phyloP scores from a whole-genome alignment of 2,329 filamentous ascomycete species.

The Colletotrichum aenigma region DNA sequence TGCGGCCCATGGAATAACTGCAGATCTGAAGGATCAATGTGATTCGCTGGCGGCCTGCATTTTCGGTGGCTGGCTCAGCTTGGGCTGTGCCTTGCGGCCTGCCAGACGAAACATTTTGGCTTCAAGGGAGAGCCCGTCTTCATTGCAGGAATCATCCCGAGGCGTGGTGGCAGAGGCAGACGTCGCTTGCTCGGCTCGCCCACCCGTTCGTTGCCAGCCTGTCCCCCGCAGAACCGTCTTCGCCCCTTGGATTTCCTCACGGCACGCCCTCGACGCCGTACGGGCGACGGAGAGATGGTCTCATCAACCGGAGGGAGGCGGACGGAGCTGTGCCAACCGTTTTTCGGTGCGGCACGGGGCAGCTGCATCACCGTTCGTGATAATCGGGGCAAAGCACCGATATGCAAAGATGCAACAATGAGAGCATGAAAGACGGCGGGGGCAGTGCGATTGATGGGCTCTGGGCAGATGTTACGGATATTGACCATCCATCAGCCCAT shows the following conservation, averaged over 20 bases:
- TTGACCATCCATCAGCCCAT: neutral
- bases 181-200: neutral
- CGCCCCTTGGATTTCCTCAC: neutral
- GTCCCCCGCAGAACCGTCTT: neutral
- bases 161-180: neutral
- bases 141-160: neutral
- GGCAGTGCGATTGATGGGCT: neutral
- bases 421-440: neutral
- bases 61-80: neutral
- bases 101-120: neutral
- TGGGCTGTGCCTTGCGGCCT: neutral
- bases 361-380: neutral
- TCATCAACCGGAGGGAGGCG: neutral
- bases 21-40: neutral
- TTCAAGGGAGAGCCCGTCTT: neutral
- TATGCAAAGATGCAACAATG: slow-evolving; percentile 2
- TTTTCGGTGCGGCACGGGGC: neutral
- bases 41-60: neutral
- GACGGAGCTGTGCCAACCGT: neutral
- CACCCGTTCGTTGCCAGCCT: neutral
- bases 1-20: neutral
- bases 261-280: neutral
- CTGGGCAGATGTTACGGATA: neutral
- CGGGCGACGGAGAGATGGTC: neutral
- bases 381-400: neutral